Conservation (phyloP, 768 basidiomycete genomes). For the Melanogaster broomeanus region DNA sequence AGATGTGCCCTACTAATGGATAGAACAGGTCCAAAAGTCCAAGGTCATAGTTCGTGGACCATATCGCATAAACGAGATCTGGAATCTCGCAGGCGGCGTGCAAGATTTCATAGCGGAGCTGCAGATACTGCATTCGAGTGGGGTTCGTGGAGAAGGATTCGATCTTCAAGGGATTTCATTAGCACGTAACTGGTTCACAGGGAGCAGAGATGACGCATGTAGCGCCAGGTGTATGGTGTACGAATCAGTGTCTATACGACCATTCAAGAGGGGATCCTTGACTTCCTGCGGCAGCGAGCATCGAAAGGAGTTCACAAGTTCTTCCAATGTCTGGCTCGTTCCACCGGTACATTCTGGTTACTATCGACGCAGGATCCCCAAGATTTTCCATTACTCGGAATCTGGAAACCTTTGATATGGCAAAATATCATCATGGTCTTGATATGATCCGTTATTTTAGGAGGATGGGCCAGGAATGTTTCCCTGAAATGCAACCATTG, state of each 20-base stretch:
- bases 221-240: conserved; percentile 39
- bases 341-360: conserved; percentile 22
- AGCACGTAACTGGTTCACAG: conserved; percentile 39
- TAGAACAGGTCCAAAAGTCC: conserved; percentile 71
- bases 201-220: conserved; percentile 27
- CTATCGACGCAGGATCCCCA: conserved; percentile 47
- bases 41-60: conserved; percentile 72
- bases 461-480: conserved; percentile 61
- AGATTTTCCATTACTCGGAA: conserved; percentile 61
- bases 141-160: conserved; percentile 75
- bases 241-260: conserved; percentile 61
- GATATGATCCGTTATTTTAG: conserved; percentile 67
- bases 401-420: conserved; percentile 59
- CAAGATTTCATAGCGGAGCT: conserved; percentile 68
- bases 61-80: conserved; percentile 64
- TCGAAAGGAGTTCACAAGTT: conserved; percentile 55
- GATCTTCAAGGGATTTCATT: conserved; percentile 42
- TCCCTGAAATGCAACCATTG: conserved; percentile 69
- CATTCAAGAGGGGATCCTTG: conserved; percentile 50
- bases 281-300: conserved; percentile 59
- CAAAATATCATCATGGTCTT: conserved; percentile 69
- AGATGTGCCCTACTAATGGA: conserved; percentile 41
- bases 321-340: conserved; percentile 61
- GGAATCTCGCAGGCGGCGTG: conserved; percentile 66
- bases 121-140: conserved; percentile 66